Conservation (phyloP, 768 basidiomycete species). For the Rhodosporidiobolus sp. region DNA sequence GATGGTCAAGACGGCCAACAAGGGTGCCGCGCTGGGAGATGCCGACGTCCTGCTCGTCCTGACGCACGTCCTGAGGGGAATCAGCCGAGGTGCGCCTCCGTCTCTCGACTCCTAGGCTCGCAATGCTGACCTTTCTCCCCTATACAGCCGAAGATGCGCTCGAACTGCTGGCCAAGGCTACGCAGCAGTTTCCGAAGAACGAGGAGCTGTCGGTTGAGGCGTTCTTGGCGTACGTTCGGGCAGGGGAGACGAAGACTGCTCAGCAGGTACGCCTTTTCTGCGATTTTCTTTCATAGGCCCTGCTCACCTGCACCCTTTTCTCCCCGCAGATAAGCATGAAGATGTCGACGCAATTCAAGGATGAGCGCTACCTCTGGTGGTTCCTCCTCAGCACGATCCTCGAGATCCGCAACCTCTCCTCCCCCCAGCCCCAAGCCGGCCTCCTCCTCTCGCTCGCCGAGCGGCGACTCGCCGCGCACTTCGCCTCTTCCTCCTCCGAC, state of each 20-base stretch:
- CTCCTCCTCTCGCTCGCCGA: conserved; percentile 37
- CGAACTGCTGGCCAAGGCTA: conserved; percentile 9
- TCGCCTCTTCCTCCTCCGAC: neutral
- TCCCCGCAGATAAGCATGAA: conserved; percentile 9
- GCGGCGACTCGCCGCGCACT: conserved; percentile 20
- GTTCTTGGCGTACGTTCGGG: conserved; percentile 23
- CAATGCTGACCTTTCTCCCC: neutral
- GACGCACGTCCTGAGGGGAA: neutral
- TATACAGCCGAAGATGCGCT: conserved; percentile 19
- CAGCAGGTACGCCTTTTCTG: conserved; percentile 15
- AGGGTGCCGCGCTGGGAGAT: conserved; percentile 16
- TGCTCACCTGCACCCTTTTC: no score
- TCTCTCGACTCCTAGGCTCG: no score
- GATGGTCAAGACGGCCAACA: neutral
- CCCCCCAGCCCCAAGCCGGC: conserved; percentile 1
- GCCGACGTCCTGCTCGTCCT: conserved; percentile 26
- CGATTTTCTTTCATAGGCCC: neutral
- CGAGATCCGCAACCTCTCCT: conserved; percentile 10
- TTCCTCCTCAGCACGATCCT: conserved; percentile 30
- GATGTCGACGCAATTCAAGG: conserved; percentile 27
- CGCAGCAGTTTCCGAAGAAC: conserved; percentile 23
- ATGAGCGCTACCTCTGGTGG: conserved; percentile 34
- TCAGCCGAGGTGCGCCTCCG: conserved; percentile 10
- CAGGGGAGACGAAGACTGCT: conserved; percentile 2
- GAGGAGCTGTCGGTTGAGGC: conserved; percentile 34